A percentile compares a stretch with the other conserved stretches of the same genome.
These are phyloP conservation scores for Talaromyces thailandensis DNA, from an alignment of 495 filamentous ascomycete species.

Conservation along the genomic window DNA sequence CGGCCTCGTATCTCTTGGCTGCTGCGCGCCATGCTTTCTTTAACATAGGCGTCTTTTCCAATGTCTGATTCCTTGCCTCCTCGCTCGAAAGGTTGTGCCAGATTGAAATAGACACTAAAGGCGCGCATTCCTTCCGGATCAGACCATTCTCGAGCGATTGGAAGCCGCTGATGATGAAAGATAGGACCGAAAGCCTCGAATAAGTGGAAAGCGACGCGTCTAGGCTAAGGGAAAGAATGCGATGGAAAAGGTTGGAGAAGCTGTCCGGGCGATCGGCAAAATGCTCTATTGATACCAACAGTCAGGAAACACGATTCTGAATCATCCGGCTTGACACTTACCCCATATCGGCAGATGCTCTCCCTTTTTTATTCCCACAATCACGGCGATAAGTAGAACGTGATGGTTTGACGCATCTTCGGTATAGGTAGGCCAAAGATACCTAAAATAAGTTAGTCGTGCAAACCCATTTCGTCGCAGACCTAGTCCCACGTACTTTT, in stretches of 20 bases:
- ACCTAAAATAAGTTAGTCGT: conserved; percentile 38
- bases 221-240: conserved; percentile 80
- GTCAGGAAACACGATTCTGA: conserved; percentile 13
- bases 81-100: conserved; percentile 87
- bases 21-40: conserved; percentile 89
- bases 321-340: conserved; percentile 21
- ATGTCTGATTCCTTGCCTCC: conserved; percentile 52
- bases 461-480: background rate
- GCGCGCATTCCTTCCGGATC: conserved; percentile 91
- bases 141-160: conserved; percentile 86
- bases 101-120: conserved; percentile 86
- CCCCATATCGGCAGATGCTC: conserved; percentile 85
- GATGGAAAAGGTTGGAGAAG: conserved; percentile 86
- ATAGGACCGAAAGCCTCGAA: conserved; percentile 70
- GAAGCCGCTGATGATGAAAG: conserved; percentile 84
- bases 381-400: conserved; percentile 71
- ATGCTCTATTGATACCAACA: conserved; percentile 37
- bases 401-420: conserved; percentile 88
- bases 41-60: conserved; percentile 60
- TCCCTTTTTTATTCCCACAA: conserved; percentile 80
- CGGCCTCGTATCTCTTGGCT: conserved; percentile 76
- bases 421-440: conserved; percentile 87
- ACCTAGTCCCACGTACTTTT: conserved; percentile 48
- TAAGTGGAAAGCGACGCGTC: conserved; percentile 62
- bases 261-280: conserved; percentile 70